Percentiles rank a stretch among this genome's conserved stretches.
Evolutionary conservation across 164 flowering plant genomes (phyloP).

Genomic region (Chloranthus sessilifolius): DNA sequence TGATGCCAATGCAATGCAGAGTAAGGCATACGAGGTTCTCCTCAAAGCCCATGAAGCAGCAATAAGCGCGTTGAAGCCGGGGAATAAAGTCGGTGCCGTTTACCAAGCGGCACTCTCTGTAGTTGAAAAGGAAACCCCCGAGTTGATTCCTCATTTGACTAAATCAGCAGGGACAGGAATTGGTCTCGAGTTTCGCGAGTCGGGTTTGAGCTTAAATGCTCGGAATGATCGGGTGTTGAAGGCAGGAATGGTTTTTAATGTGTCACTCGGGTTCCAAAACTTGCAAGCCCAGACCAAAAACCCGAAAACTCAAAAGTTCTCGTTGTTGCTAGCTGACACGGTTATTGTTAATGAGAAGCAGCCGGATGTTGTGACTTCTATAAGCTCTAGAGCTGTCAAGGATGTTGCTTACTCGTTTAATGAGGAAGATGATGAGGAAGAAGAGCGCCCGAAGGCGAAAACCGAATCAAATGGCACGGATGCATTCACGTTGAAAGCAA

Average conservation of each 20-base stretch:
- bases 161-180: constrained; percentile 79
- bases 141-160: constrained; percentile 44
- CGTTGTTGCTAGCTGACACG: constrained; percentile 68
- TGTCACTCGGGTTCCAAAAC: constrained; percentile 74
- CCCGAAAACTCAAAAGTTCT: constrained; percentile 42
- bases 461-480: constrained; percentile 23
- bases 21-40: constrained; percentile 75
- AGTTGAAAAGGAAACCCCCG: constrained; percentile 66
- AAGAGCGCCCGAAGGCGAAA: constrained; percentile 35
- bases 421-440: constrained; percentile 53
- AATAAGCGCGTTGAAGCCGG: constrained; percentile 56
- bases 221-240: constrained; percentile 58
- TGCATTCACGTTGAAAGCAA: constrained; percentile 39
- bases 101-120: constrained; percentile 61
- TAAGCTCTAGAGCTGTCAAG: constrained; percentile 54
- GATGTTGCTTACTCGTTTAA: constrained; percentile 80
- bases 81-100: constrained; percentile 41
- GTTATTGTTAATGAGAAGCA: constrained; percentile 38
- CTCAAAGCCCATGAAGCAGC: constrained; percentile 80
- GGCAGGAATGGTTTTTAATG: constrained; percentile 70
- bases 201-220: constrained; percentile 56
- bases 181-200: constrained; percentile 81
- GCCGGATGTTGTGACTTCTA: constrained; percentile 45
- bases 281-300: constrained; percentile 37
- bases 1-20: constrained; percentile 59